Evolutionary conservation across 208 protist species (phyloP), one percentile per base, ranked within the genome.

Genomic region (Trypanosoma cruzi): DNA sequence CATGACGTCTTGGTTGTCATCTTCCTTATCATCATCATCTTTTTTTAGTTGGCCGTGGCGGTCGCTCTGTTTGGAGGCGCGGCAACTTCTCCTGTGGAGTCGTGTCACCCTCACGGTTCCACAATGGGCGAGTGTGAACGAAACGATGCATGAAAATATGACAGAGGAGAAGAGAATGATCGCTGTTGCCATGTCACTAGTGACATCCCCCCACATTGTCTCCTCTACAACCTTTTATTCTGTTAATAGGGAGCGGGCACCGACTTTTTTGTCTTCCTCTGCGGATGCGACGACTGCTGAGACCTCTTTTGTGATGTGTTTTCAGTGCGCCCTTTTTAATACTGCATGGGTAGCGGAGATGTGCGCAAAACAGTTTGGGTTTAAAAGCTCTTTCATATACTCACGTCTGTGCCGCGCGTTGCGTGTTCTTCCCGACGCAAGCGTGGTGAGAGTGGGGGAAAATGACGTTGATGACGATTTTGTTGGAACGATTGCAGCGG

Each of bases 251-350:
- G 24, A 22, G 20, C 49, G 49, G 8, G 4, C 18, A 31, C 24
- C 10, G 24, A 10, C 24, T 4, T 13, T 13, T 8, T 22, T 1
- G 8, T 54, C 2, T 29, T 11, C 24, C 1, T 24, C 14, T 56
- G 22, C 0, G 46, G 37, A 62, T 49, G n/a, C 13, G 16, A 48
- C 14, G 14, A 31, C 13, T 53, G 26, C 37, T 70, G 28, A 46
- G 34, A 22, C 4, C 20, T 40, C 40, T 11, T 44, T 55, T 50
- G 0, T 63, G 24, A 31, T 76, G 55, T 63, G 37, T 22, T 76
- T 60, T 42, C 71, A 53, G 0, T 24, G 40, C 4, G 62, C 71
- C 1, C 49, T 76, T 4, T 76, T 76, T 31, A 70, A 36, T 34
- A 70, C 55, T 3, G 42, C 62, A 16, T 73, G 68, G 68, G 59